These are phyloP conservation scores for Candida berthetii DNA, from an alignment of 805 yeast genomes.

Conservation along the genomic window DNA sequence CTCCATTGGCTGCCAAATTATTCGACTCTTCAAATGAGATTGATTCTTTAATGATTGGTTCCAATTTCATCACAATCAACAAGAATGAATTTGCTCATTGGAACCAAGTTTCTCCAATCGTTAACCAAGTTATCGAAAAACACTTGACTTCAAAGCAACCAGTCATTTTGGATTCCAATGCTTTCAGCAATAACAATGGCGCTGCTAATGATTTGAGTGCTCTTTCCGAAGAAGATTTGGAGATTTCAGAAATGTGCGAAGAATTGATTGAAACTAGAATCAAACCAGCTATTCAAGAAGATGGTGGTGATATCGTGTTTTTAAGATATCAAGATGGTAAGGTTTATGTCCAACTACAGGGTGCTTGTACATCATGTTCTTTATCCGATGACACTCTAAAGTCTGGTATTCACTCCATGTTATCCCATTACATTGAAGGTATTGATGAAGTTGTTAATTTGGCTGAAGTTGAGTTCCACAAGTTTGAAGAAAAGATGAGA, in stretches of 20 bases:
- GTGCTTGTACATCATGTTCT: conserved; percentile 95
- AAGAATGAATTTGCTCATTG: conserved; percentile 62
- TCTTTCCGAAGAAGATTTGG: conserved; percentile 59
- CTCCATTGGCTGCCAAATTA: conserved; percentile 58
- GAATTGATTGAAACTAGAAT: conserved; percentile 92
- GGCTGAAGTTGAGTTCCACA: conserved; percentile 22
- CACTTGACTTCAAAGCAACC: conserved; percentile 25
- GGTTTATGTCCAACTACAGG: conserved; percentile 83
- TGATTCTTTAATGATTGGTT: conserved; percentile 67
- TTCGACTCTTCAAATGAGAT: conserved; percentile 52
- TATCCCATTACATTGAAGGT: conserved; percentile 94
- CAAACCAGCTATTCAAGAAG: conserved; percentile 97
- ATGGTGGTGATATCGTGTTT: conserved; percentile 95
- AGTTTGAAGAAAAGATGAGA: conserved; percentile 20
- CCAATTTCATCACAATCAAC: conserved; percentile 67
- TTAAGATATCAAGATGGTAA: conserved; percentile 82
- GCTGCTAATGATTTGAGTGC: neutral
- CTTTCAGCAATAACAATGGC: neutral
- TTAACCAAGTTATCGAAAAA: conserved; percentile 40
- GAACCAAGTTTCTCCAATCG: conserved; percentile 66
- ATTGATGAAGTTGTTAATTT: conserved; percentile 64
- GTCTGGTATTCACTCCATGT: conserved; percentile 96
- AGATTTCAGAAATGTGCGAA: conserved; percentile 82
- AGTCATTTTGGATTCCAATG: conserved; percentile 9
- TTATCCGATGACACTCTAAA: conserved; percentile 87